Evolutionary conservation across 2,329 filamentous ascomycete species (phyloP).

Genomic region (Calonectria hongkongensis): DNA sequence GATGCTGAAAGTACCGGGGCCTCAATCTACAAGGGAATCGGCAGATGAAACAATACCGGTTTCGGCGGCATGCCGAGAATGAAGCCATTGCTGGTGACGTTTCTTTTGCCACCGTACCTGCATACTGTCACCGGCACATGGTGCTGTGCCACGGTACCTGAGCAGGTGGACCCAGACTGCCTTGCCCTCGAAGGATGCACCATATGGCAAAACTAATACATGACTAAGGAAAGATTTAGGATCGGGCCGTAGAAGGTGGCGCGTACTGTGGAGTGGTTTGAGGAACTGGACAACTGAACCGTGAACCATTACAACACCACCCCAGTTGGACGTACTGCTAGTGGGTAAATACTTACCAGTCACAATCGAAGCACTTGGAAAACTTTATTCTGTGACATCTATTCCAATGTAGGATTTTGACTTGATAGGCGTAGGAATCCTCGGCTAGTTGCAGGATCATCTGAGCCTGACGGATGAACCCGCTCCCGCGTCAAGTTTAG

Average conservation of each 20-base stretch:
- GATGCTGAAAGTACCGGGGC: not conserved
- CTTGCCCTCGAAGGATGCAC: not conserved
- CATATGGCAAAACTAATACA: not conserved
- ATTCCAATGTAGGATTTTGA: not conserved
- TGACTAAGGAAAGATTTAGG: not conserved
- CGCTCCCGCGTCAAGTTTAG: not conserved
- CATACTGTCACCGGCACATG: slow-evolving; percentile 8
- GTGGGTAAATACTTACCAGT: not conserved
- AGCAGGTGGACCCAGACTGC: slow-evolving; percentile 2
- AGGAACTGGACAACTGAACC: not conserved
- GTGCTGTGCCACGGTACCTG: slow-evolving; percentile 4
- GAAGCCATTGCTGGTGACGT: slow-evolving; percentile 12
- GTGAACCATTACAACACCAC: not conserved
- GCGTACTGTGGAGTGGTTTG: slow-evolving; percentile 11
- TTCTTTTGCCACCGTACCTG: slow-evolving; percentile 17
- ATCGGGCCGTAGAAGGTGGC: slow-evolving; percentile 8
- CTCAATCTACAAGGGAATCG: not conserved
- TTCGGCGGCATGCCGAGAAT: slow-evolving; percentile 4
- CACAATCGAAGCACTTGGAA: not conserved
- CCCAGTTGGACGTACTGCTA: not conserved
- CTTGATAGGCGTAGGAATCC: not conserved
- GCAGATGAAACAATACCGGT: not conserved
- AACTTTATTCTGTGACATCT: not conserved
- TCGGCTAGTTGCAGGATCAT: not conserved
- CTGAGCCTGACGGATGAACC: not conserved